A percentile compares a stretch with the other conserved stretches of the same genome.
Evolutionary conservation across 768 basidiomycete genomes (phyloP).

Genomic region (Auricularia heimuer): DNA sequence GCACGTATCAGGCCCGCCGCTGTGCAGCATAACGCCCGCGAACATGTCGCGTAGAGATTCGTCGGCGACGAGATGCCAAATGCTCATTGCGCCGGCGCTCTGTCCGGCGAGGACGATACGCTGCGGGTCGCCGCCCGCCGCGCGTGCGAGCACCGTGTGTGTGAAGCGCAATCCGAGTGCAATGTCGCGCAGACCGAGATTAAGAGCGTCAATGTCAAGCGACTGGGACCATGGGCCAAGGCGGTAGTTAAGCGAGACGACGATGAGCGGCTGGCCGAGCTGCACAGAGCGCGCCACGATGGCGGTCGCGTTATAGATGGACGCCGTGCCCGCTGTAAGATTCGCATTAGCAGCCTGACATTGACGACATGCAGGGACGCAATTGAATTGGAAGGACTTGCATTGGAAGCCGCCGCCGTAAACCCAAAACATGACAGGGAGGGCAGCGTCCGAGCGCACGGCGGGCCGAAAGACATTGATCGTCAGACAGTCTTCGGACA

Average conservation of each 20-base stretch:
- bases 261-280: constrained; percentile 34
- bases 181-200: constrained; percentile 36
- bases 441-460: constrained; percentile 10
- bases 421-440: constrained; percentile 38
- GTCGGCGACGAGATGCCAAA: constrained; percentile 31
- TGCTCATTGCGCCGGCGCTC: constrained; percentile 42
- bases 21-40: constrained; percentile 11
- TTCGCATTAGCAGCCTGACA: background rate
- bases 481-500: constrained; percentile 39
- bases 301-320: background rate
- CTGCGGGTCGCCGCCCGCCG: constrained; percentile 21
- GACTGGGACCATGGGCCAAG: constrained; percentile 36
- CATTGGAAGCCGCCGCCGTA: constrained; percentile 31
- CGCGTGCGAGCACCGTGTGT: constrained; percentile 16
- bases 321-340: background rate
- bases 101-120: constrained; percentile 42
- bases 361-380: too few relatives aligned
- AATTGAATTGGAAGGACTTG: background rate
- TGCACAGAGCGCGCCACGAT: background rate
- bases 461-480: constrained; percentile 38
- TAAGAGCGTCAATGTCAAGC: constrained; percentile 26
- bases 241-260: constrained; percentile 42
- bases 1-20: background rate
- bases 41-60: constrained; percentile 18
- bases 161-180: constrained; percentile 25